Base-by-base conservation (phyloP, 2,329 filamentous ascomycete species). In the Microdochium nivale region DNA sequence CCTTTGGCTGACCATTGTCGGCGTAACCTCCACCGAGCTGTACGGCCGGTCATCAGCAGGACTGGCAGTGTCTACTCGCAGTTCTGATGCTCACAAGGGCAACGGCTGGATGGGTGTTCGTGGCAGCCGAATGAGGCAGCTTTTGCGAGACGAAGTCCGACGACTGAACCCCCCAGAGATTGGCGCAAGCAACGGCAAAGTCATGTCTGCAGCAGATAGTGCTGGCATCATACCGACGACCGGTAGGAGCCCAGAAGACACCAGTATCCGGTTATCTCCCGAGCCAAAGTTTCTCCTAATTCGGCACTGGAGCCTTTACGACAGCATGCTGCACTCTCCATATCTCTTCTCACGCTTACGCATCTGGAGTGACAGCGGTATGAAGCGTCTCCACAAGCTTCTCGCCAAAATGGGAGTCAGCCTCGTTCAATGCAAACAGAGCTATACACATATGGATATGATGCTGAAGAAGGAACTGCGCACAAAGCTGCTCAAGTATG, bases 381-480 rank as follows among this genome's bases (percentile, higher is more conserved):
- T 88, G 50, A 95, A 95, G 66, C 82, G 92, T 49, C 75, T 99
- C 21, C 89, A 96, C 68, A 97, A 97, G 65, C 79, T 99, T 0
- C 78, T 99, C 2, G 94, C 94, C 44, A 99, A 97, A 69, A 99
- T 99, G 92, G 94, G 94, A 30, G 88, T 99, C 51, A 95, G 89
- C 62, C 75, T 97, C 35, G 87, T 86, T 4, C 92, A 99, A 70
- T 96, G 91, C 70, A 91, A 90, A 61, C 94, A 97, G 68, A 92
- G 84, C 65, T 99, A 97, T 65, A 90, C 90, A 0, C 94, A 99
- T 67, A 97, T 99, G 91, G 92, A 97, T 69, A 95, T 96, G 84
- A 86, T 95, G 68, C 74, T 99, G 32, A 99, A 97, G 70, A 85
- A 89, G 4, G 88, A 89, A 27, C 72, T 97, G 27, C 84, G 92